Percentiles rank a stretch among this genome's conserved stretches.
Conservation (phyloP, 73 alveolate species). For the Paraurostyla sp. region DNA sequence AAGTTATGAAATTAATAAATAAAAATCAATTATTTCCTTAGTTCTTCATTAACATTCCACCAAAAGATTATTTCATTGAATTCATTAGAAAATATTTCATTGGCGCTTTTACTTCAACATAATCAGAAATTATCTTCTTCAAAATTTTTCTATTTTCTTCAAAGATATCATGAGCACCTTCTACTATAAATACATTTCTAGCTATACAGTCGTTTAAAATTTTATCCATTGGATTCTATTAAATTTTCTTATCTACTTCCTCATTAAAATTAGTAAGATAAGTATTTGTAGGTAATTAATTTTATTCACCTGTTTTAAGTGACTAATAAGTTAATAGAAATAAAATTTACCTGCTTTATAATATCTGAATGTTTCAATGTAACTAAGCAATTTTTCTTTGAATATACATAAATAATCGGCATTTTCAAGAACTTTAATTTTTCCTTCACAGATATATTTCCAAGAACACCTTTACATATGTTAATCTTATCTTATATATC, state of each 20-base stretch:
- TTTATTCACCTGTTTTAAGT: too few species aligned
- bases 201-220: background rate
- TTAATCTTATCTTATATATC: conserved; percentile 8
- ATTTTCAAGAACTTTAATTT: conserved; percentile 46
- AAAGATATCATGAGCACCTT: conserved; percentile 52
- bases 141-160: background rate
- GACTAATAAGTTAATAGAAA: too few species aligned
- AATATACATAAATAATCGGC: conserved; percentile 59
- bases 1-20: too few species aligned
- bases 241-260: background rate
- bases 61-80: background rate
- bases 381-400: conserved; percentile 45
- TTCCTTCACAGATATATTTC: conserved; percentile 37
- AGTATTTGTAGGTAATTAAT: too few species aligned
- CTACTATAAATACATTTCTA: background rate
- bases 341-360: conserved; percentile 20
- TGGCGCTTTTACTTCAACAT: conserved; percentile 28
- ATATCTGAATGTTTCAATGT: conserved; percentile 56
- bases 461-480: conserved; percentile 50
- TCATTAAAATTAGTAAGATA: background rate
- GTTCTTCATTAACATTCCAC: too few species aligned
- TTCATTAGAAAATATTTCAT: conserved; percentile 25
- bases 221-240: conserved; percentile 1
- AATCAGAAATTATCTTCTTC: background rate
- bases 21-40: too few species aligned